Conservation (phyloP, 1,139 yeast species). For the Nakaseomyces nivariensis region DNA sequence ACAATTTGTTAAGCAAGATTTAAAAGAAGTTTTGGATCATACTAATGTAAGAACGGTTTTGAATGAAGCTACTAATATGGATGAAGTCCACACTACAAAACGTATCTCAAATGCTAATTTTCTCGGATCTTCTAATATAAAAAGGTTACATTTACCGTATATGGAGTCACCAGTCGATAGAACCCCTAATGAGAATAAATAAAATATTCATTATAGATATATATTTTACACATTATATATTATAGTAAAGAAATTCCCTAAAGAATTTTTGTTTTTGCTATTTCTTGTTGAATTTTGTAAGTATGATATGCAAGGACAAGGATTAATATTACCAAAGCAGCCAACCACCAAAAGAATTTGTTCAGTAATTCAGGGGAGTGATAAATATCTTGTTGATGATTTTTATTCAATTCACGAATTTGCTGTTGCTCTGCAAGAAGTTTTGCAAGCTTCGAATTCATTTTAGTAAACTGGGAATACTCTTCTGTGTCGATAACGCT, state of each 20-base stretch:
- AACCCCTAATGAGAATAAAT: neutral
- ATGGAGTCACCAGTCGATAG: constrained; percentile 8
- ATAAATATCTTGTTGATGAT: constrained; percentile 16
- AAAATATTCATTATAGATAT: neutral
- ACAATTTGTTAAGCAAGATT: constrained; percentile 19
- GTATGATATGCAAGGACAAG: constrained; percentile 32
- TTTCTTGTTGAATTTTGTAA: constrained; percentile 34
- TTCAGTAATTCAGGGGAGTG: constrained; percentile 29
- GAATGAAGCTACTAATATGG: constrained; percentile 29
- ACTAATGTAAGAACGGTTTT: constrained; percentile 23
- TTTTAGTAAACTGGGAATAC: constrained; percentile 25
- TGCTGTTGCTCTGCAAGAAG: constrained; percentile 29
- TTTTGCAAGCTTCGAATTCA: constrained; percentile 26
- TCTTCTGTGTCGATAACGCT: constrained; percentile 15
- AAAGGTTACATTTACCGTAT: constrained; percentile 36
- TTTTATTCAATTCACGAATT: constrained; percentile 24
- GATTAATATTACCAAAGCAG: constrained; percentile 30
- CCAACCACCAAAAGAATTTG: constrained; percentile 29
- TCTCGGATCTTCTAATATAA: constrained; percentile 35
- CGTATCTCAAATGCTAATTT: constrained; percentile 39
- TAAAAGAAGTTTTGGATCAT: constrained; percentile 22
- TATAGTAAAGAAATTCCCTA: constrained; percentile 8
- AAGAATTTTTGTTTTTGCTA: constrained; percentile 31
- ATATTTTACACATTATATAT: neutral
- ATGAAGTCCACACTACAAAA: constrained; percentile 30